These are phyloP conservation scores for Moringa oleifera DNA, from an alignment of 345 rosid species.

Conservation along the genomic window DNA sequence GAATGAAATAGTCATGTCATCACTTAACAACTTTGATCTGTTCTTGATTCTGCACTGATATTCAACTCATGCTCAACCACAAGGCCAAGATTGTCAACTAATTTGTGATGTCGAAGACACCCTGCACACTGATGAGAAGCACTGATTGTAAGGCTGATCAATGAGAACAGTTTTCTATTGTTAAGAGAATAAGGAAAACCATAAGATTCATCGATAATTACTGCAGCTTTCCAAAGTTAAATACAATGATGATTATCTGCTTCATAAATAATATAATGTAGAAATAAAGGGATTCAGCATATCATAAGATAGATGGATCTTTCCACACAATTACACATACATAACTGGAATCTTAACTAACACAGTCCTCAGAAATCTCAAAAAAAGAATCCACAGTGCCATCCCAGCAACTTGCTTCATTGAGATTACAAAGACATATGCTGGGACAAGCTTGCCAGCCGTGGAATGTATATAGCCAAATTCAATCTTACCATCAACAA, in stretches of 20 bases:
- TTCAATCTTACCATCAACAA: background rate
- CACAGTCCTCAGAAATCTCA: background rate
- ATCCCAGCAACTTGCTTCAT: background rate
- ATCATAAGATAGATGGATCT: background rate
- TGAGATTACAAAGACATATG: background rate
- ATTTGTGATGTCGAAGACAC: conserved; percentile 77
- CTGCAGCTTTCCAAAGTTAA: background rate
- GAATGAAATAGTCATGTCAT: conserved; percentile 7
- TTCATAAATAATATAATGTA: too few species aligned
- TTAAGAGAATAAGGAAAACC: background rate
- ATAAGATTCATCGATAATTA: too few species aligned
- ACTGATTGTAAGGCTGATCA: conserved; percentile 15
- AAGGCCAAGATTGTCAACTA: conserved; percentile 88
- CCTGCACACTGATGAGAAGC: conserved; percentile 74
- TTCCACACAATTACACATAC: background rate
- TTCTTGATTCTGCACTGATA: conserved; percentile 28
- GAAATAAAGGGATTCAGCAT: background rate
- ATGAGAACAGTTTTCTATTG: conserved; percentile 1
- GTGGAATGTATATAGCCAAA: background rate
- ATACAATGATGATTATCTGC: too few species aligned
- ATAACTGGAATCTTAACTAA: background rate
- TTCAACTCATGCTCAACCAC: conserved; percentile 75
- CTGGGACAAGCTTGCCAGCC: background rate
- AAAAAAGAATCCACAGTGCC: background rate
- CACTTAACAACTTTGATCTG: conserved; percentile 38